Conservation (phyloP, 2,329 filamentous ascomycete genomes). For the Pyricularia grisea region DNA sequence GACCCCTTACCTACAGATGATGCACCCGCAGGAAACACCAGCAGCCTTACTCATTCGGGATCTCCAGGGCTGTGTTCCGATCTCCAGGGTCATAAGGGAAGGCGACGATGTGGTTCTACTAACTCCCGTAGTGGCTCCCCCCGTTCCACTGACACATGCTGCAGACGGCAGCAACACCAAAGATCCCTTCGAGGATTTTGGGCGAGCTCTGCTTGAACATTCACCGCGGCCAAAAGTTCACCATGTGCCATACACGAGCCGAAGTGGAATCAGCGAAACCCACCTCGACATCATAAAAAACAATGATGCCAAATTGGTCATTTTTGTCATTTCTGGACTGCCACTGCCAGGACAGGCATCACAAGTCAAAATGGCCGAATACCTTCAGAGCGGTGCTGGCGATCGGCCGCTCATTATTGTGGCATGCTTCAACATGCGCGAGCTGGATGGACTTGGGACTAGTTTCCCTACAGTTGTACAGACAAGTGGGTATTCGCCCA, state of each 20-base stretch:
- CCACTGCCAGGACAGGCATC: slow-evolving; percentile 36
- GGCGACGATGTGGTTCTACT: slow-evolving; percentile 23
- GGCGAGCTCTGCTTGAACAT: slow-evolving; percentile 48
- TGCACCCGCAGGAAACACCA: neutral
- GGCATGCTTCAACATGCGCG: slow-evolving; percentile 36
- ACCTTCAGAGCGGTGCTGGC: slow-evolving; percentile 20
- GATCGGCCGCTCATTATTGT: slow-evolving; percentile 41
- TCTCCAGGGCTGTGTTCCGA: slow-evolving; percentile 33
- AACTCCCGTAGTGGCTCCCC: slow-evolving; percentile 1
- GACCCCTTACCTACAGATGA: neutral
- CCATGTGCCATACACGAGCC: slow-evolving; percentile 62
- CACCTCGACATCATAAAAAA: slow-evolving; percentile 54
- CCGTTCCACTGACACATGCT: slow-evolving; percentile 40
- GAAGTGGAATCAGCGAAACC: slow-evolving; percentile 51
- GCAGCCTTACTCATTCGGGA: slow-evolving; percentile 26
- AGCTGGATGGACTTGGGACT: slow-evolving; percentile 26
- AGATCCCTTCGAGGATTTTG: slow-evolving; percentile 68
- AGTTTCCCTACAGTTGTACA: slow-evolving; percentile 44
- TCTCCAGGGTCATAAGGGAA: slow-evolving; percentile 33
- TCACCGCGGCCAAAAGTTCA: slow-evolving; percentile 51
- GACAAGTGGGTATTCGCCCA: slow-evolving; percentile 34
- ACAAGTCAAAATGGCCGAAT: slow-evolving; percentile 41
- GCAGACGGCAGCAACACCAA: slow-evolving; percentile 26
- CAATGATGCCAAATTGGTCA: slow-evolving; percentile 44
- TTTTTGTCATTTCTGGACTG: slow-evolving; percentile 50